Evolutionary conservation across 768 basidiomycete species (phyloP).

Genomic region (Tulasnella calospora): DNA sequence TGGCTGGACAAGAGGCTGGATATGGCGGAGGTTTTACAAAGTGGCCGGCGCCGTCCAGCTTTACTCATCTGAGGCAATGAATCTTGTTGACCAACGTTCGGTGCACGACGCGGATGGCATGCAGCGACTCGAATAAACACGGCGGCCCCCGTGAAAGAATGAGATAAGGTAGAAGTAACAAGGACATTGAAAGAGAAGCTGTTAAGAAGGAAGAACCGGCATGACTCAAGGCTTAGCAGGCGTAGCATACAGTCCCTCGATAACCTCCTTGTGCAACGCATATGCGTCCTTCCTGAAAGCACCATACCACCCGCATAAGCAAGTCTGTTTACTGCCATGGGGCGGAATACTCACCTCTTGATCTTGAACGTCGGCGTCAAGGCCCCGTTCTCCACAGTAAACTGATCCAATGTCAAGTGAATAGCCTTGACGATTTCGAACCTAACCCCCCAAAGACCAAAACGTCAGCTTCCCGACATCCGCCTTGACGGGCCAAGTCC

Average conservation of each 20-base stretch:
- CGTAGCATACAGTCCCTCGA: slow-evolving; percentile 20
- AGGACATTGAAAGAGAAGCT: not conserved
- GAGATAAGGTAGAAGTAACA: not conserved
- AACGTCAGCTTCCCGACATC: slow-evolving; percentile 10
- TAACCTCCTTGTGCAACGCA: slow-evolving; percentile 7
- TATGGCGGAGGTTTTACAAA: no score
- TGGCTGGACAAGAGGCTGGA: no score
- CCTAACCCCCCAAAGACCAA: slow-evolving; percentile 40
- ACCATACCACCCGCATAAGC: not conserved
- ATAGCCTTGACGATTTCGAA: slow-evolving; percentile 85
- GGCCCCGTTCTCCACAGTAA: slow-evolving; percentile 72
- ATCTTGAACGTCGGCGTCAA: slow-evolving; percentile 91
- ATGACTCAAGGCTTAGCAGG: not conserved
- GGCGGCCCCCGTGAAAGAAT: not conserved
- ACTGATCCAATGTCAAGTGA: slow-evolving; percentile 65
- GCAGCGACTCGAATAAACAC: not conserved
- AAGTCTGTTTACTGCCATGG: not conserved
- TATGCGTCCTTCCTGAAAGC: slow-evolving; percentile 19
- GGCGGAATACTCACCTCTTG: slow-evolving; percentile 9
- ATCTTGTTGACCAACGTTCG: no score
- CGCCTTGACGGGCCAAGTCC: not conserved
- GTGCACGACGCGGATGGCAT: no score
- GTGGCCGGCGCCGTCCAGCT: no score
- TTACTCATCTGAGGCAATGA: no score
- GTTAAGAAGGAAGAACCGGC: not conserved